Evolutionary conservation across 345 rosid species (phyloP).

Genomic region (Fremontodendron californicum): DNA sequence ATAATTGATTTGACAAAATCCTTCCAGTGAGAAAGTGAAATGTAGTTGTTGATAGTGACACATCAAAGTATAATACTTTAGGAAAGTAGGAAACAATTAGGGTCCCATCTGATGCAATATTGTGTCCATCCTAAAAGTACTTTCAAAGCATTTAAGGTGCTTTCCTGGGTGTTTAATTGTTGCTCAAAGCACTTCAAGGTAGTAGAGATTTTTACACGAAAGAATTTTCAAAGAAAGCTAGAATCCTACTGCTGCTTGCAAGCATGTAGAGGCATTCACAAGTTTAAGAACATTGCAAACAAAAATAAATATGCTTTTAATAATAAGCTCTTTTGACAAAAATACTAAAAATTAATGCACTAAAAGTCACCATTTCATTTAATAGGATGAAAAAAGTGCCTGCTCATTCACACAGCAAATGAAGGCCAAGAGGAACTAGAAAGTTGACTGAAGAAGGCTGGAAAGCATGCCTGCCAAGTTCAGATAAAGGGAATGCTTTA

Average conservation of each 20-base stretch:
- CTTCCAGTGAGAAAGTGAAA: background rate
- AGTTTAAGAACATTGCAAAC: background rate
- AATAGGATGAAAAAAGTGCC: background rate
- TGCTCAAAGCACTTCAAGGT: background rate
- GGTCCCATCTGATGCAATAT: background rate
- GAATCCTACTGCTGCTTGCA: background rate
- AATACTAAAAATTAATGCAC: background rate
- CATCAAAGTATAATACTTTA: background rate
- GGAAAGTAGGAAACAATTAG: background rate
- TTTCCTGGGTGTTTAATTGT: background rate
- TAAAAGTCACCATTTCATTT: background rate
- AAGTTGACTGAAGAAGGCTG: background rate
- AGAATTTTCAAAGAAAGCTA: background rate
- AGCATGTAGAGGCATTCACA: background rate
- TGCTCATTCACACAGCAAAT: background rate
- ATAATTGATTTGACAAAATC: conserved; percentile 6
- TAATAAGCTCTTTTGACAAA: background rate
- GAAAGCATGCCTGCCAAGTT: background rate
- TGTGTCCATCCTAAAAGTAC: background rate
- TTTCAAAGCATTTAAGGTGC: background rate
- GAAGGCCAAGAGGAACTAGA: background rate
- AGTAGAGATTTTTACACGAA: background rate
- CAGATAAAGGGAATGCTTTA: background rate
- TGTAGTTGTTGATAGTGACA: background rate
- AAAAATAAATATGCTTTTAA: background rate